Evolutionary conservation across 2,329 filamentous ascomycete genomes (phyloP), one percentile per base, ranked within the genome.

Genomic region (Arachnomyces sp.): DNA sequence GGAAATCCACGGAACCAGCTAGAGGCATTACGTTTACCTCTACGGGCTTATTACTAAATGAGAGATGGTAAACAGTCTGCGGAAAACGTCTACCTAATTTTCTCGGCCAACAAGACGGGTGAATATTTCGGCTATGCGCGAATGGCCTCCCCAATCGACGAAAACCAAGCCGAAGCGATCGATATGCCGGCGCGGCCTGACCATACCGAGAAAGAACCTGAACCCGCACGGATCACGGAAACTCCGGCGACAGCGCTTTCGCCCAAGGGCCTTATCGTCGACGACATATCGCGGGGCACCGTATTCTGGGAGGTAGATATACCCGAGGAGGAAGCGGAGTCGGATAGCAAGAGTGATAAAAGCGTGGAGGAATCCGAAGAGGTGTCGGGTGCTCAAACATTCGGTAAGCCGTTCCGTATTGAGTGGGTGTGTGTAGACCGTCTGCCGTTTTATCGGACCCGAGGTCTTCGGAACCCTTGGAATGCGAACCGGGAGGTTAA

Each of bases 401-500:
- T 88, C 80, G 89, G 90, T 11, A 93, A 89, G 52, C 89, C 89
- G 0, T 96, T 96, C 70, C 80, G 80, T 52, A 76, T 96, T 34
- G 82, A 93, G 63, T 96, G 90, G 90, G 61, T 93, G 6, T 93
- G 86, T 9, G 93, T 85, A 4, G 79, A 76, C 40, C 77, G 82
- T 28, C 72, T 96, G 4, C 88, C 90, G 0, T 96, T 96, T 57
- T 93, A 92, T 60, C 78, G 85, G 32, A 94, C 89, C 0, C 72
- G 88, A 47, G 89, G 90, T 0, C 65, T 96, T 40, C 77, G 89
- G 28, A 96, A 96, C 57, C 84, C 87, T 0, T 95, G 88, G 86
- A 96, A 96, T 60, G 84, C 86, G 3, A 95, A 95, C 55, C 73
- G 90, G 38, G 90, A 96, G 57, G 86, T 96, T 46, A 96, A 96